Evolutionary conservation across 2,329 filamentous ascomycete species (phyloP), one percentile per base, ranked within the genome.

Genomic region (Cladosporium sp.): DNA sequence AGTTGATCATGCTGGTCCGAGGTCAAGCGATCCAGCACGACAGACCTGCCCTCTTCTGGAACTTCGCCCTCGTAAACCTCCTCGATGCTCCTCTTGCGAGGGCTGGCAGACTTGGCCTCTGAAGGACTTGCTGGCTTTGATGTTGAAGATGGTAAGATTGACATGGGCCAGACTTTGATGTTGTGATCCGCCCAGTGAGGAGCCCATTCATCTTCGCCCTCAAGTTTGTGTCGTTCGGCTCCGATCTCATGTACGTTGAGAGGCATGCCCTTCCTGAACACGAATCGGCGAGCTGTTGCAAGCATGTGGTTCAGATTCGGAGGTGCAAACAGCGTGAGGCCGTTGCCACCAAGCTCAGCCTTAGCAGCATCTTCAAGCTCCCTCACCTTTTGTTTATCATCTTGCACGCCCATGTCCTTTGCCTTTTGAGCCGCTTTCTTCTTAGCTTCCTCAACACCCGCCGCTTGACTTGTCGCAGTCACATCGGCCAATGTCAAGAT

Each of bases 141-240:
- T 15, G 57, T 59, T 5, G 68, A 65, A 10, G 55, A 34, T 12
- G 79, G 80, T 65, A 65, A 75, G 47, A 91, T 78, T 0, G 91
- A 86, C 74, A 98, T 83, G 55, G 92, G 89, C 94, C 94, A 98
- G 1, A 97, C 90, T 66, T 88, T 88, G 65, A 97, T 87, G 68
- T 89, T 88, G 12, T 87, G 83, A 76, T 98, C 94, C 66, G 86
- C 78, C 85, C 88, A 96, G 59, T 92, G 88, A 0, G 93, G 91
- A 21, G 68, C 66, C 34, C 81, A 76, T 55, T 72, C 74, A 44
- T 74, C 72, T 67, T 72, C 75, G n/a, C 68, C 67, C 15, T 71
- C 68, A 3, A 72, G 63, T 14, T 73, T 68, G 14, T 68, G 68
- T 65, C 64, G 62, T 67, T 74, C 82, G 11, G 79, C 71, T 49